Evolutionary conservation across 1,139 yeast species (phyloP), one percentile per base, ranked within the genome.

Genomic region (Kazachstania sp.): DNA sequence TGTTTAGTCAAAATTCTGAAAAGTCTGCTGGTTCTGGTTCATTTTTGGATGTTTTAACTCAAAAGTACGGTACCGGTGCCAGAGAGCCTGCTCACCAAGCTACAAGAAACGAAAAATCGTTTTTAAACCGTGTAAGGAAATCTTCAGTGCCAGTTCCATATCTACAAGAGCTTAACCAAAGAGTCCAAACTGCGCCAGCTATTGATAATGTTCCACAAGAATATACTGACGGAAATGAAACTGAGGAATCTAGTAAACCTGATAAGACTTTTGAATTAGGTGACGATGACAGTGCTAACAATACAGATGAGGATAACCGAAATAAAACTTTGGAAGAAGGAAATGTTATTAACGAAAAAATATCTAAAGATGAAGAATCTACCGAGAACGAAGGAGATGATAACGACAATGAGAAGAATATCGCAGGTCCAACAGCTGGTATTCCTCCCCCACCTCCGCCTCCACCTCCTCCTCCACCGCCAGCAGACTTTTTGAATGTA

Each of bases 81-180:
- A 54, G 51, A 20, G 39, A 47, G 12, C 43, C 44, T n/a, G 19
- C 43, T 32, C 47, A 42, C 15, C 37, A 39, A 18, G 41, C 48
- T 4, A 50, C 54, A 8, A 40, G 39, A 8, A 44, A 42, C 8
- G 52, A 63, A 45, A 60, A 53, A 39, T 54, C 63, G 1, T 63
- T 65, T 44, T 54, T 63, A 45, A 54, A 61, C 34, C 54, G 67
- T 18, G 51, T 65, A 50, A 63, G 59, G 44, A 58, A 49, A 41
- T 52, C 61, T 3, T 52, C 53, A 7, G 46, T 47, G 1, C 40
- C 36, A 8, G 45, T 58, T 4, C 56, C 72, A 41, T 81, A 78
- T 63, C 69, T 83, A 54, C 71, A 73, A 46, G 88, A 83, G 55
- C 68, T 82, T 51, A 71, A 76, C 20, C 65, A 72, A 9, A 80